Percentiles rank a stretch among this genome's conserved stretches.
Evolutionary conservation across 495 filamentous ascomycete genomes (phyloP).

Genomic region (Penicillium fimorum): DNA sequence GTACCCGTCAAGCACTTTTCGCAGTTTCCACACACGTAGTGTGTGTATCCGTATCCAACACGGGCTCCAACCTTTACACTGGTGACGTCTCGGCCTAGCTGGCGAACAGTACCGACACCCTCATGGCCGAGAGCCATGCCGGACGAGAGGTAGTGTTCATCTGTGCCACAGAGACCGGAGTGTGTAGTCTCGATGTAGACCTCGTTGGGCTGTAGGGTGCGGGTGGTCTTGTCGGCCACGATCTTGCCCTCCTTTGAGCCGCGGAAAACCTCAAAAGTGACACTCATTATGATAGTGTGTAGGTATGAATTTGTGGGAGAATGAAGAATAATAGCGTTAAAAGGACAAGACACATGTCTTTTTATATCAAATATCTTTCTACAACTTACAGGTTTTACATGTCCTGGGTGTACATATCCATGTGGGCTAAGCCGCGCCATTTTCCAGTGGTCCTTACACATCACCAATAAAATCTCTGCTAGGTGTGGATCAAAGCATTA

Average conservation of each 20-base stretch:
- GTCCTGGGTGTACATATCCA: slow-evolving; percentile 2
- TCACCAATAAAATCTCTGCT: neutral
- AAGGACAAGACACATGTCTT: neutral
- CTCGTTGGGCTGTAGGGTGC: slow-evolving; percentile 31
- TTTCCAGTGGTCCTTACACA: neutral
- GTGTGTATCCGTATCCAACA: slow-evolving; percentile 50
- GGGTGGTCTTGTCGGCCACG: slow-evolving; percentile 30
- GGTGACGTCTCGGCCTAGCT: slow-evolving; percentile 49
- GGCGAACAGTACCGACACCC: slow-evolving; percentile 52
- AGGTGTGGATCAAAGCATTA: slow-evolving; percentile 10
- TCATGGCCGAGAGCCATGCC: slow-evolving; percentile 48
- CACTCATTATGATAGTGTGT: slow-evolving; percentile 21
- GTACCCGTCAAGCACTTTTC: slow-evolving; percentile 50
- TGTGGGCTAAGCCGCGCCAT: neutral
- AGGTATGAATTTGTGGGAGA: neutral
- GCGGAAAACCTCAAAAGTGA: slow-evolving; percentile 36
- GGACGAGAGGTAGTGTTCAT: slow-evolving; percentile 38
- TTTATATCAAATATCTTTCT: neutral
- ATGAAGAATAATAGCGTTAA: neutral
- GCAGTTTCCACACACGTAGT: slow-evolving; percentile 51
- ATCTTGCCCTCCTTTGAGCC: slow-evolving; percentile 34
- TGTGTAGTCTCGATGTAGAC: slow-evolving; percentile 48
- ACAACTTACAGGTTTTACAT: neutral
- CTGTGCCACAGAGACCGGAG: slow-evolving; percentile 45
- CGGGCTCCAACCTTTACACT: slow-evolving; percentile 52